These are phyloP conservation scores for Metarhizium guizhouense DNA, from an alignment of 2,329 filamentous ascomycete genomes.

Conservation along the genomic window DNA sequence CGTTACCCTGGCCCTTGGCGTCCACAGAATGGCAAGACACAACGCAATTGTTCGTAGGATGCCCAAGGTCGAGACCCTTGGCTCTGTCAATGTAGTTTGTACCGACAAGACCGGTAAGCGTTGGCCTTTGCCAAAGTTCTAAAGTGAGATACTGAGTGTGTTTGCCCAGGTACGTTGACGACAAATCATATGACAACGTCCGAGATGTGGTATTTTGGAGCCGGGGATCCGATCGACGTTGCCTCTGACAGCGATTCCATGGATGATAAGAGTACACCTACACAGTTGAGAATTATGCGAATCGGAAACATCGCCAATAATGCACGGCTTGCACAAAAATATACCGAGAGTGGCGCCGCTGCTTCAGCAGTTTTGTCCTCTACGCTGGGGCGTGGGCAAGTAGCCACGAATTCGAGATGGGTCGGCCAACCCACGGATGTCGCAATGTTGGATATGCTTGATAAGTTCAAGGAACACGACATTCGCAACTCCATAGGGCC, in stretches of 20 bases:
- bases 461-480: slow-evolving; percentile 86
- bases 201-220: slow-evolving; percentile 91
- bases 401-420: slow-evolving; percentile 71
- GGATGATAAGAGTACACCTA: slow-evolving; percentile 56
- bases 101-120: slow-evolving; percentile 82
- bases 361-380: slow-evolving; percentile 74
- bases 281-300: slow-evolving; percentile 71
- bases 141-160: background rate
- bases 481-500: slow-evolving; percentile 77
- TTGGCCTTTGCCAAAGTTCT: background rate
- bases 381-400: slow-evolving; percentile 55
- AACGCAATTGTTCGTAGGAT: slow-evolving; percentile 93
- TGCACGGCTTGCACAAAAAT: slow-evolving; percentile 65
- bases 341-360: slow-evolving; percentile 60
- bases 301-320: slow-evolving; percentile 98
- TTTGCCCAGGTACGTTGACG: slow-evolving; percentile 65
- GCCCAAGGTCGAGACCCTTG: slow-evolving; percentile 93
- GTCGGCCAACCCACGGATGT: slow-evolving; percentile 96
- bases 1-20: slow-evolving; percentile 87
- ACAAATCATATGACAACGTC: slow-evolving; percentile 98
- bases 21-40: slow-evolving; percentile 90
- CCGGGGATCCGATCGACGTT: slow-evolving; percentile 41
- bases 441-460: slow-evolving; percentile 88
- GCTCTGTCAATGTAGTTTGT: slow-evolving; percentile 99
- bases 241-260: slow-evolving; percentile 44